Evolutionary conservation across 2,329 filamentous ascomycete genomes (phyloP).

Genomic region (Knufia petricola): DNA sequence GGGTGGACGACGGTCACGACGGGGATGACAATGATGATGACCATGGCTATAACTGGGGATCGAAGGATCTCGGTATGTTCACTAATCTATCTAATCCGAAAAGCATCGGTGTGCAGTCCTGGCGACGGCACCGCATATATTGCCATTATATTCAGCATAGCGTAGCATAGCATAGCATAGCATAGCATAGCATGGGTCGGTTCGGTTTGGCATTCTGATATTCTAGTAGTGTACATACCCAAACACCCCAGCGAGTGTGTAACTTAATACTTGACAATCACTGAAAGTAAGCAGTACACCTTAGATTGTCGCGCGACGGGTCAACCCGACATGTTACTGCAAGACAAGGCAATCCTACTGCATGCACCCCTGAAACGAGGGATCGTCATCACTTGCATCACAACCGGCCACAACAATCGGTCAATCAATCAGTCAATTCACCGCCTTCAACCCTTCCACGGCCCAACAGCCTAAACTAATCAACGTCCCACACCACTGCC

Average conservation of each 20-base stretch:
- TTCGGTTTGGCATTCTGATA: background rate
- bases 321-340: background rate
- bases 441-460: no score
- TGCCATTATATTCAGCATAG: background rate
- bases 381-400: background rate
- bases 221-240: background rate
- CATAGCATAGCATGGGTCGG: background rate
- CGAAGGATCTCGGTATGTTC: background rate
- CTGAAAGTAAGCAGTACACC: no score
- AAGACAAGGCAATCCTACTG: background rate
- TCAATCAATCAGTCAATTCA: no score
- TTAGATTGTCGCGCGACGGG: no score
- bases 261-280: background rate
- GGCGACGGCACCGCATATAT: slow-evolving; percentile 4
- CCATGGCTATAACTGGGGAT: background rate
- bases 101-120: slow-evolving; percentile 4
- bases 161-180: background rate
- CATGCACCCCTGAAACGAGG: background rate
- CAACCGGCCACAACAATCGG: background rate
- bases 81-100: background rate
- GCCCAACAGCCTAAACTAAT: no score
- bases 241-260: background rate
- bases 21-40: slow-evolving; percentile 1
- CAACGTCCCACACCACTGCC: no score
- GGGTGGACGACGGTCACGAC: slow-evolving; percentile 26